Conservation (phyloP, 78 protist species). For the Dictyostelium brefeldianum region DNA sequence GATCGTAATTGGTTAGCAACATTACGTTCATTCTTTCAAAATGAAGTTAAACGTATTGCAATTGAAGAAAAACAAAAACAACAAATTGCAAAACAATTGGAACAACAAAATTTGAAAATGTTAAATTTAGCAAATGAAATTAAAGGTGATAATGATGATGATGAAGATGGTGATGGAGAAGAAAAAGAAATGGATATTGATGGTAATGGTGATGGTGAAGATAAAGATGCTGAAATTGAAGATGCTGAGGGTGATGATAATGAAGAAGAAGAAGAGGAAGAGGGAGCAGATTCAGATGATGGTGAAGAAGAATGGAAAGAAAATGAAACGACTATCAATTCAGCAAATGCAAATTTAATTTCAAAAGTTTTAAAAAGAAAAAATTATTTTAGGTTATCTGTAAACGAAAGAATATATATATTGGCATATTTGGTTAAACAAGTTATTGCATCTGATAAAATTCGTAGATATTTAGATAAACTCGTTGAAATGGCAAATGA, state of each 20-base stretch:
- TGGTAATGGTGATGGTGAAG: neutral
- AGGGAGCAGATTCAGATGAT: slow-evolving; percentile 10
- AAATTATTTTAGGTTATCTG: slow-evolving; percentile 21
- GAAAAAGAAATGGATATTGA: neutral
- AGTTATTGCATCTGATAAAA: slow-evolving; percentile 37
- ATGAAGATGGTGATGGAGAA: neutral
- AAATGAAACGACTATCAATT: neutral
- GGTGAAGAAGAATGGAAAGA: slow-evolving; percentile 13
- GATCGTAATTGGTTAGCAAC: slow-evolving; percentile 44
- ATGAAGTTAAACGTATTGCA: slow-evolving; percentile 36
- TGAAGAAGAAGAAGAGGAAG: slow-evolving; percentile 25
- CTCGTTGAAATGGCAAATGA: slow-evolving; percentile 35
- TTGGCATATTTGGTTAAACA: slow-evolving; percentile 43
- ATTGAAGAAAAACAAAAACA: slow-evolving; percentile 28
- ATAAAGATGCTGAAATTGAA: neutral
- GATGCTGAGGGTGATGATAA: neutral
- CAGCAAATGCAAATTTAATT: slow-evolving; percentile 25
- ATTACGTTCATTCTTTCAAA: slow-evolving; percentile 14
- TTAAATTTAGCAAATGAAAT: slow-evolving; percentile 56
- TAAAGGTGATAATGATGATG: slow-evolving; percentile 24
- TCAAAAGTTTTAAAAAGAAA: slow-evolving; percentile 42
- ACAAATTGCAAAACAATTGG: slow-evolving; percentile 39
- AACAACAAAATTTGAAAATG: slow-evolving; percentile 41
- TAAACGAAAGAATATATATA: slow-evolving; percentile 45
- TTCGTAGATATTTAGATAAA: slow-evolving; percentile 59